Evolutionary conservation across 495 filamentous ascomycete genomes (phyloP).

Genomic region (Hypoxylon subgilvum): DNA sequence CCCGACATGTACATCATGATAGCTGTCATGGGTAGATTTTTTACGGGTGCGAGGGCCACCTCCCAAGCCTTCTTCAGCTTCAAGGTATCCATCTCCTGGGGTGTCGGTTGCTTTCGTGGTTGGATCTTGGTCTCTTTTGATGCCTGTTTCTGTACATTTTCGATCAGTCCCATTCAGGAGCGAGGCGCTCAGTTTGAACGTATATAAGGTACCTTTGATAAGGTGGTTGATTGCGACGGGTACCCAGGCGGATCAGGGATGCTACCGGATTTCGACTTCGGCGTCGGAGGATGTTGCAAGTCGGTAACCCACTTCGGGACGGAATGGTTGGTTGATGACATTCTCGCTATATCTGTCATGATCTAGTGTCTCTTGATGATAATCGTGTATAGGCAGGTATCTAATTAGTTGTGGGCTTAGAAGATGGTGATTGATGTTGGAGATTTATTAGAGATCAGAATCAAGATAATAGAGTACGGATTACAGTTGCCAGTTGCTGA

Average conservation of each 20-base stretch:
- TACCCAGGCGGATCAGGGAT: slow-evolving; percentile 91
- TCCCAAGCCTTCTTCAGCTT: slow-evolving; percentile 99
- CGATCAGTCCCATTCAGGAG: slow-evolving; percentile 3
- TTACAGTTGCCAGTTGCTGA: no score
- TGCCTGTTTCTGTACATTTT: slow-evolving; percentile 47
- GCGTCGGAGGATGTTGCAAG: slow-evolving; percentile 68
- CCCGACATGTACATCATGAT: slow-evolving; percentile 99
- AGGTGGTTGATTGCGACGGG: slow-evolving; percentile 58
- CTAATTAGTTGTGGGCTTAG: background rate
- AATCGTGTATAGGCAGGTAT: no score
- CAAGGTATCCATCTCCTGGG: slow-evolving; percentile 86
- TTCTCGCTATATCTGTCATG: background rate
- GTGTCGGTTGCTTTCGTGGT: slow-evolving; percentile 63
- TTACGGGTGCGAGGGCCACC: slow-evolving; percentile 89
- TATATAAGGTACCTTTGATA: slow-evolving; percentile 63
- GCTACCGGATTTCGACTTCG: slow-evolving; percentile 60
- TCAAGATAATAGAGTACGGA: no score
- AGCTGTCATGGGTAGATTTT: slow-evolving; percentile 94
- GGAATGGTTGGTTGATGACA: slow-evolving; percentile 28
- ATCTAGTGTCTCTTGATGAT: no score
- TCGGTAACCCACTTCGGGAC: slow-evolving; percentile 81
- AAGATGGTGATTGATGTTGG: background rate
- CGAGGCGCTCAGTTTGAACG: background rate
- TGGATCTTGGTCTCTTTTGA: slow-evolving; percentile 51
- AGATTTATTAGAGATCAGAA: no score